Conservation (phyloP, 345 rosid genomes). For the Citrus reticulata region DNA sequence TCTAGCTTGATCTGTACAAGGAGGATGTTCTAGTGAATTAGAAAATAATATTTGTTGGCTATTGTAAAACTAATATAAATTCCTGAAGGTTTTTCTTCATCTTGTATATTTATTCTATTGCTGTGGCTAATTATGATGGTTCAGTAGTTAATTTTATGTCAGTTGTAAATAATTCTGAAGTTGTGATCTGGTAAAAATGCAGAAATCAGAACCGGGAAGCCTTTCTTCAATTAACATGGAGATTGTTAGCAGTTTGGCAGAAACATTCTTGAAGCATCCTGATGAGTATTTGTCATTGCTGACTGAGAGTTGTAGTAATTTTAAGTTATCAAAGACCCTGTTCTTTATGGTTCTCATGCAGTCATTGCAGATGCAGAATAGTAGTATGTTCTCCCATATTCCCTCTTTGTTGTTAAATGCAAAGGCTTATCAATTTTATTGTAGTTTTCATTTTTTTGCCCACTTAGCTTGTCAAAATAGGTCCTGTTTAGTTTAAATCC, state of each 20-base stretch:
- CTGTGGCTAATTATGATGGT: neutral
- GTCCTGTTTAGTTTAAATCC: neutral
- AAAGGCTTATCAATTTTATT: neutral
- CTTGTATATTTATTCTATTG: neutral
- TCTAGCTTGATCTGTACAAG: neutral
- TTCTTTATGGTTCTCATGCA: conserved; percentile 71
- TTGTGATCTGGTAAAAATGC: conserved; percentile 33
- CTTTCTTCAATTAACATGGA: conserved; percentile 50
- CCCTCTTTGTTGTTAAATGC: neutral
- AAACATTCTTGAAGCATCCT: conserved; percentile 41
- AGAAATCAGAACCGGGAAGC: conserved; percentile 46
- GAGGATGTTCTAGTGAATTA: neutral
- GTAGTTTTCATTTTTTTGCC: neutral
- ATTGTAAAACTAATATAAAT: neutral
- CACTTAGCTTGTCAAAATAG: neutral
- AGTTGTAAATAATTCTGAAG: conserved; percentile 14
- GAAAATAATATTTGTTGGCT: neutral
- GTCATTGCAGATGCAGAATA: conserved; percentile 33
- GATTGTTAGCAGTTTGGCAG: conserved; percentile 58
- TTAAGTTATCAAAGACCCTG: conserved; percentile 55
- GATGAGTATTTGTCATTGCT: conserved; percentile 56
- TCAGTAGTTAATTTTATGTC: neutral
- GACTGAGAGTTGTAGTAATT: conserved; percentile 40
- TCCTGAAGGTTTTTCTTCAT: neutral
- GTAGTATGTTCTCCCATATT: conserved; percentile 32